Base-by-base conservation (phyloP, 78 protist species). In the Ministeria vibrans region DNA sequence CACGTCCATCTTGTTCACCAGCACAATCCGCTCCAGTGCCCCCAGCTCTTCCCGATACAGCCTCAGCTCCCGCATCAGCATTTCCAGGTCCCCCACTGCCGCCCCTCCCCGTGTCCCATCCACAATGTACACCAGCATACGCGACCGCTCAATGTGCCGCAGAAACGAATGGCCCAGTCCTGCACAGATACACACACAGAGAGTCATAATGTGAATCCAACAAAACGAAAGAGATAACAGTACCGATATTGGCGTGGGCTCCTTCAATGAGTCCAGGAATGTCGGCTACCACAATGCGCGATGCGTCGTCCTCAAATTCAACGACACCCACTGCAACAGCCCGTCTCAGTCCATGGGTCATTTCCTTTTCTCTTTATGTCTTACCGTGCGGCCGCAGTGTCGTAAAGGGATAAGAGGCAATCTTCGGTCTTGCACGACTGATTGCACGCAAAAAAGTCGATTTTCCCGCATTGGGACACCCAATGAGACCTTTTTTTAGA, bases 351-450 rank as follows among this genome's bases (percentile, higher is more conserved):
- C n/a, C n/a, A n/a, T n/a, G n/a, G n/a, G n/a, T n/a, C n/a, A n/a
- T n/a, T n/a, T n/a, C n/a, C n/a, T n/a, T n/a, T n/a, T n/a, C n/a
- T n/a, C n/a, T n/a, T n/a, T n/a, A n/a, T n/a, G n/a, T n/a, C n/a
- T n/a, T n/a, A n/a, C n/a, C n/a, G n/a, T n/a, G 36, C 41, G 91
- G 91, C 39, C 78, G 25, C 32, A 90, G 66, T 15, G 94, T 90
- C 18, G 94, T 90, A 85, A 90, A 90, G 27, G 94, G 83, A 59
- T 90, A 90, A 20, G 42, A 32, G 38, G 89, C 92, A 0, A 88
- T 80, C 59, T 62, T 43, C 2, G 92, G 92, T 11, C 28, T 1
- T 7, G 86, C 82, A 11, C 36, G 7, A 22, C 75, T 75, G 30
- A 81, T 49, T 0, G 88, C 81, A 23, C 53, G 23, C 41, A 88